A percentile compares a stretch with the other conserved stretches of the same genome.
Evolutionary conservation across 1,139 yeast genomes (phyloP).

Genomic region (Lodderomyces margitis): DNA sequence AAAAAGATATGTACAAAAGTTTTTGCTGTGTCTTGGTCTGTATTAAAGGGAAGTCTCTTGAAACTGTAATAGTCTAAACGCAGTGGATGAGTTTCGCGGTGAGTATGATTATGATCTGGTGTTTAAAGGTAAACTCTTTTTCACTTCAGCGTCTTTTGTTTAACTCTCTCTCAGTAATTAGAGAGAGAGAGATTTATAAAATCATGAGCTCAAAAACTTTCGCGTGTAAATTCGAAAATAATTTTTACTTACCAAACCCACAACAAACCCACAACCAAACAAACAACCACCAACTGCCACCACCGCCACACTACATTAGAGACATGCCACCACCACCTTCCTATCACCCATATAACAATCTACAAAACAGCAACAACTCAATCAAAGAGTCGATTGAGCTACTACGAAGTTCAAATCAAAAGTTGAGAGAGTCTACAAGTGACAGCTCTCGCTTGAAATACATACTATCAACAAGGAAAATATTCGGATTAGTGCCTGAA

Average conservation of each 20-base stretch:
- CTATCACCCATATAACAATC: constrained; percentile 7
- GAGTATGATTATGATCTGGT: no score
- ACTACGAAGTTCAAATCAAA: constrained; percentile 28
- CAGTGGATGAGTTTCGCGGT: no score
- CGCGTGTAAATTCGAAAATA: constrained; percentile 3
- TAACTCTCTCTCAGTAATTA: no score
- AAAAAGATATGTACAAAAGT: neutral
- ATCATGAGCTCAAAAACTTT: neutral
- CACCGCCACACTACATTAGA: neutral
- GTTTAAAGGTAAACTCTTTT: no score
- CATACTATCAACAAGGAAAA: constrained; percentile 34
- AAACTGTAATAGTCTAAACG: no score
- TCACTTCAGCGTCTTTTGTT: no score
- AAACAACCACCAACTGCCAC: no score
- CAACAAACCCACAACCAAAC: neutral
- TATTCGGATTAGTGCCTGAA: constrained; percentile 44
- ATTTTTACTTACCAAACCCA: neutral
- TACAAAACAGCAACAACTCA: constrained; percentile 28
- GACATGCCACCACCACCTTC: neutral
- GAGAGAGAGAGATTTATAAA: no score
- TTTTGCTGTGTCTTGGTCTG: neutral
- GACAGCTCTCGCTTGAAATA: constrained; percentile 35
- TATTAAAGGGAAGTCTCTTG: no score
- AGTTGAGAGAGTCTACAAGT: constrained; percentile 31
- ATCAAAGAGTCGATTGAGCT: constrained; percentile 32